A percentile compares a stretch with the other conserved stretches of the same genome.
These are phyloP conservation scores for Ruellia speciosa DNA, from an alignment of 305 asterid genomes.

Conservation along the genomic window DNA sequence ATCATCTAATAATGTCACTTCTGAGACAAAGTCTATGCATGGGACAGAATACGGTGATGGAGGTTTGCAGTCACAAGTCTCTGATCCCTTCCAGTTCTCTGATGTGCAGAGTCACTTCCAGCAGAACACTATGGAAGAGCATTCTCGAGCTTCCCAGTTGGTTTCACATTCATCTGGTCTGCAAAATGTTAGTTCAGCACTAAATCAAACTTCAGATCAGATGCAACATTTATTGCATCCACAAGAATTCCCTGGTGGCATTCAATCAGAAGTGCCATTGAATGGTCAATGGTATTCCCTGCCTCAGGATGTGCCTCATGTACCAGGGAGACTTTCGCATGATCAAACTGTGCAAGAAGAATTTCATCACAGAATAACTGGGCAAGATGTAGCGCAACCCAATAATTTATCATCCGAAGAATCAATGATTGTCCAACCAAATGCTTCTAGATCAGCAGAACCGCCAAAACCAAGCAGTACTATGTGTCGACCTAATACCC, in stretches of 20 bases:
- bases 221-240: slow-evolving; percentile 43
- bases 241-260: slow-evolving; percentile 39
- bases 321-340: slow-evolving; percentile 30
- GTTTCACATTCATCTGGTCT: slow-evolving; percentile 39
- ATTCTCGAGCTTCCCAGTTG: slow-evolving; percentile 47
- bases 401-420: slow-evolving; percentile 66
- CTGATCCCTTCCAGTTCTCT: slow-evolving; percentile 55
- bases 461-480: slow-evolving; percentile 36
- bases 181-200: slow-evolving; percentile 41
- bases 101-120: slow-evolving; percentile 52
- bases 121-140: slow-evolving; percentile 47
- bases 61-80: slow-evolving; percentile 43
- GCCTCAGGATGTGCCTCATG: slow-evolving; percentile 51
- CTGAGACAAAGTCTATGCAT: slow-evolving; percentile 47
- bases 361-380: slow-evolving; percentile 48
- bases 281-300: slow-evolving; percentile 55
- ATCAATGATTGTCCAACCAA: slow-evolving; percentile 43
- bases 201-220: slow-evolving; percentile 50
- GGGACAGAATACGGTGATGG: slow-evolving; percentile 38
- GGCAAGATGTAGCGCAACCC: slow-evolving; percentile 58
- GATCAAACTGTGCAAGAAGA: slow-evolving; percentile 52
- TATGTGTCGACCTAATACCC: slow-evolving; percentile 33
- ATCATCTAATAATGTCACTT: slow-evolving; percentile 38
- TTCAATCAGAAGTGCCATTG: slow-evolving; percentile 37
- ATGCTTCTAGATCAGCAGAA: slow-evolving; percentile 43